phyloP scores from a whole-genome alignment of 148 eudicot genomes.

The Gaultheria prostrata region DNA sequence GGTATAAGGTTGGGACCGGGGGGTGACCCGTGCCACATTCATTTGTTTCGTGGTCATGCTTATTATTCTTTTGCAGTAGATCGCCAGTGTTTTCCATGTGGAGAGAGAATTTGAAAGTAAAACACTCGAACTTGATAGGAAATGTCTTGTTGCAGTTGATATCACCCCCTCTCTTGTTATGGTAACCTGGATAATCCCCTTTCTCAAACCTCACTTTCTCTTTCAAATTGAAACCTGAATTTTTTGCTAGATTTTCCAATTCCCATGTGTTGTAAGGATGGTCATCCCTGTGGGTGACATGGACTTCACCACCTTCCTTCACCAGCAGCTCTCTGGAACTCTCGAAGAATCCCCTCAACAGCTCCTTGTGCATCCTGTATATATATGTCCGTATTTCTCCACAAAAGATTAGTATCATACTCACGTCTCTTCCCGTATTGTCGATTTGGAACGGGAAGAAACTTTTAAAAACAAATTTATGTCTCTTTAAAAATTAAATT shows the following conservation, averaged over 20 bases:
- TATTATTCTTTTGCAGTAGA: neutral
- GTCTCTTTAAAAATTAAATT: too few relatives aligned
- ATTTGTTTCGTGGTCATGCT: neutral
- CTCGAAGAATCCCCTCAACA: slow-evolving; percentile 22
- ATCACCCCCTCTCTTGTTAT: slow-evolving; percentile 29
- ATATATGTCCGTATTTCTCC: neutral
- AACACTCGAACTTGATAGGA: slow-evolving; percentile 2
- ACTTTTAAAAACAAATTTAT: too few relatives aligned
- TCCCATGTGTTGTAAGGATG: slow-evolving; percentile 22
- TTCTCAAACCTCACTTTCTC: slow-evolving; percentile 17
- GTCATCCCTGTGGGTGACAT: slow-evolving; percentile 29
- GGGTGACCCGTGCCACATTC: too few relatives aligned
- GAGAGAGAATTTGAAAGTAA: slow-evolving; percentile 15
- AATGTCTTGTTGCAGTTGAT: slow-evolving; percentile 16
- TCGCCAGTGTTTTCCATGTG: neutral
- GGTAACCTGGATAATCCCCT: slow-evolving; percentile 30
- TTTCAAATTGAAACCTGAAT: slow-evolving; percentile 14
- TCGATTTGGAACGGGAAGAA: too few relatives aligned
- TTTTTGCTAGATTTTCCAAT: slow-evolving; percentile 15
- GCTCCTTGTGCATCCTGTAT: slow-evolving; percentile 21
- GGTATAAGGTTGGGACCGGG: too few relatives aligned
- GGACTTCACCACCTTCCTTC: slow-evolving; percentile 30
- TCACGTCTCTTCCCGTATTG: too few relatives aligned
- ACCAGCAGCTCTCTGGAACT: slow-evolving; percentile 32
- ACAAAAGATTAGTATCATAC: too few relatives aligned